Percentiles rank a stretch among this genome's conserved stretches.
Conservation (phyloP, 306 rosid species). For the Cucurbita maxima region DNA sequence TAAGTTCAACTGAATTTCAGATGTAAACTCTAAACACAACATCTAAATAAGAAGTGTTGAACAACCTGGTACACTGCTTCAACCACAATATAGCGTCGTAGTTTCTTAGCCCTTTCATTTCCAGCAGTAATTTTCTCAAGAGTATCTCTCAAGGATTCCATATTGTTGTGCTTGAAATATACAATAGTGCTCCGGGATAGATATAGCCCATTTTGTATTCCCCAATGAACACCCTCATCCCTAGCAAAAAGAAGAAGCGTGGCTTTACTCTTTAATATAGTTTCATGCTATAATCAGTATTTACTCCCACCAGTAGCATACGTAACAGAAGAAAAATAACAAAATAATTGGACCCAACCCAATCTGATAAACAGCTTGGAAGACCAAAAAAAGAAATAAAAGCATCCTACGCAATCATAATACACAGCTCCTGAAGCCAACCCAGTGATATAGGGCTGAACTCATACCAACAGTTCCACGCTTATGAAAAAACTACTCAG, state of each 20-base stretch:
- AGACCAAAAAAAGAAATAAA: neutral
- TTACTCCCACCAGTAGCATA: neutral
- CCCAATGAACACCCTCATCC: conserved; percentile 99
- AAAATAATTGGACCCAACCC: neutral
- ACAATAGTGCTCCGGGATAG: conserved; percentile 90
- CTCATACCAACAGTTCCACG: neutral
- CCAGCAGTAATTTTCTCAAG: conserved; percentile 53
- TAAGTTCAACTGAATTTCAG: neutral
- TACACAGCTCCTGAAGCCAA: neutral
- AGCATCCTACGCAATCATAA: neutral
- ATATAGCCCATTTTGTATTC: conserved; percentile 88
- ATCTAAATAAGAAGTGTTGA: neutral
- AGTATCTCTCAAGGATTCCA: conserved; percentile 64
- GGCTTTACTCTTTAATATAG: neutral
- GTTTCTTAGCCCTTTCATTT: conserved; percentile 47
- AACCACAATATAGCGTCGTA: conserved; percentile 95
- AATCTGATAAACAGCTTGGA: neutral
- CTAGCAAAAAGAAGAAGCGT: conserved; percentile 24
- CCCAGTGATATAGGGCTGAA: neutral
- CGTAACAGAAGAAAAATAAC: neutral
- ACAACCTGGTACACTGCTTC: conserved; percentile 91
- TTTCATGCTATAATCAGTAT: neutral
- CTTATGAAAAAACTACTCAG: neutral
- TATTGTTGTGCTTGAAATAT: conserved; percentile 85
- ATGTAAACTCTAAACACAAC: neutral